Base-by-base conservation (phyloP, 2,329 filamentous ascomycete genomes). In the Sphaerulina musiva region DNA sequence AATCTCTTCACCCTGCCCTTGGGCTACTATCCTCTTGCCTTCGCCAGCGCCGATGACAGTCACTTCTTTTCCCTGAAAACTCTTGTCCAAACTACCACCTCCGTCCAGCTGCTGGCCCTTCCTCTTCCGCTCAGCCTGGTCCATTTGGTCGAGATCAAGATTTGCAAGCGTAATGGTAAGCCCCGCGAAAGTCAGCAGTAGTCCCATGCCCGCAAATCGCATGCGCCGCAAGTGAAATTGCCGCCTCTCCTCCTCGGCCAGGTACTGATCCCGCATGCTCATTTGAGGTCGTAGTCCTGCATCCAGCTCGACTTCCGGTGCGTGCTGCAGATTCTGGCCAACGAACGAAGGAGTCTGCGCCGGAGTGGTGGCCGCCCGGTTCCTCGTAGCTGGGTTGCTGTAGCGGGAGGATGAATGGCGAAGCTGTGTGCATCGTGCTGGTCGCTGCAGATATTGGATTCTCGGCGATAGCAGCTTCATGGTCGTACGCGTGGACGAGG, bases 41-140 rank as follows among this genome's bases (percentile, higher is more conserved):
- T 81, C 79, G 58, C 85, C 83, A 55, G 84, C 83, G 1, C 86
- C 70, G 11, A 86, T 78, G 14, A 83, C 70, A 12, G 83, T 72
- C 4, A 81, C 77, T 43, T 79, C 76, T 60, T 80, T 80, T 49
- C 78, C 78, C 56, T 77, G 75, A 55, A 80, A 79, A 14, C 69
- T 65, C 6, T 72, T 61, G 60, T 68, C 66, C 7, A 60, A 58
- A 32, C 70, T 63, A 4, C 63, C 61, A 6, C 65, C 60, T 29
- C 69, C 65, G 51, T 73, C 70, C 34, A 69, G 49, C 54, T 70
- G 67, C 31, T 63, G 57, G 1, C 57, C 58, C 7, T 41, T 46
- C 32, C 45, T 45, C 51, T 64, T 57, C 31, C 59, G 53, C 46
- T 65, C 60, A 17, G 57, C 50, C 47, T 64, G 51, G 23, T 68